phyloP scores from a whole-genome alignment of 1,284 basidiomycete genomes.

The Apiotrichum mycotoxinovorans region DNA sequence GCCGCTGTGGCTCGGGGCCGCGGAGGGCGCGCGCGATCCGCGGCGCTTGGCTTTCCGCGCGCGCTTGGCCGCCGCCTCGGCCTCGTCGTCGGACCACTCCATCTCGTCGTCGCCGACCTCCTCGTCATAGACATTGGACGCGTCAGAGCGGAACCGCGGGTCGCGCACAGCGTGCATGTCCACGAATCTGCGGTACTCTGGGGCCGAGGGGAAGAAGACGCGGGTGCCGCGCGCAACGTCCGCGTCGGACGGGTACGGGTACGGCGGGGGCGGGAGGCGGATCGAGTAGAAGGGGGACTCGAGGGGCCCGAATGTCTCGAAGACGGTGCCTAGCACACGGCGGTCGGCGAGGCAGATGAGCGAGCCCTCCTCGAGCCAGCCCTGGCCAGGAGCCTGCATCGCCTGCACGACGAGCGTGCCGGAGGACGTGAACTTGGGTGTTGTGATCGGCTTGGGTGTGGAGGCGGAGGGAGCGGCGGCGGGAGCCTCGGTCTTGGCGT shows the following conservation, averaged over 20 bases:
- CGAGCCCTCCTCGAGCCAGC: conserved; percentile 54
- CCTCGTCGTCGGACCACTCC: conserved; percentile 58
- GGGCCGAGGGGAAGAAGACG: conserved; percentile 52
- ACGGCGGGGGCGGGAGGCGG: conserved; percentile 46
- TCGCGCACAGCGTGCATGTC: conserved; percentile 50
- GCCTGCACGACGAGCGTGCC: conserved; percentile 52
- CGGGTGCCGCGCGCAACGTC: conserved; percentile 30
- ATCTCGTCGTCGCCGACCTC: conserved; percentile 56
- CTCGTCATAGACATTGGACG: conserved; percentile 57
- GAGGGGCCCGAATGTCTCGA: conserved; percentile 58
- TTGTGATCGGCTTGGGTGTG: not conserved
- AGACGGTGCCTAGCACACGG: conserved; percentile 54
- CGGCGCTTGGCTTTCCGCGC: conserved; percentile 10
- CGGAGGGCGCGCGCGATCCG: conserved; percentile 4
- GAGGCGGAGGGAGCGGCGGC: not conserved
- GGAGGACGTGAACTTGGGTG: conserved; percentile 40
- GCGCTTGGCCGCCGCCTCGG: conserved; percentile 53
- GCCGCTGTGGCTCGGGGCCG: not conserved
- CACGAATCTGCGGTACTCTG: conserved; percentile 51
- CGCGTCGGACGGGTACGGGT: conserved; percentile 33
- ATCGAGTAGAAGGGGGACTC: conserved; percentile 54
- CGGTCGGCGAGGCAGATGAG: conserved; percentile 54
- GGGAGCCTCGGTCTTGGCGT: not conserved
- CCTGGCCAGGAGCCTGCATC: conserved; percentile 30
- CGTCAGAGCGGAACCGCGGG: conserved; percentile 54